Evolutionary conservation across 148 eudicot genomes (phyloP), one percentile per base, ranked within the genome.

Genomic region (Fallopia convolvulus): DNA sequence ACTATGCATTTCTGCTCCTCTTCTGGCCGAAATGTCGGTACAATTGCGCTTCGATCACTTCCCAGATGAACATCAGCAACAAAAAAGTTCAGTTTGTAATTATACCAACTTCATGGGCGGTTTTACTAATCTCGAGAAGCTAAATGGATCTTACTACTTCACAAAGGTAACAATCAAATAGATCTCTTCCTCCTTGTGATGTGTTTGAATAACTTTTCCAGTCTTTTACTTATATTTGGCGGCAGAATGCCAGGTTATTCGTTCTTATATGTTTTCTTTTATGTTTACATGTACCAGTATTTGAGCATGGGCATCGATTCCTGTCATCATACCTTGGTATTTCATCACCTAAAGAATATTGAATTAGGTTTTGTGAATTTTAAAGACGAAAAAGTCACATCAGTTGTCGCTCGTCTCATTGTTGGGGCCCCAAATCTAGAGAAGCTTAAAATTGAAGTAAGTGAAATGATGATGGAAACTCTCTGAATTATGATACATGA

Each of bases 351-450:
- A 70, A 92, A 89, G 81, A 53, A 80, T 48, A 58, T 58, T 9
- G 32, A 23, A 8, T 23, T 58, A 58, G 0, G 8, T 8, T 0
- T 8, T 1, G 65, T 20, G 60, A 18, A 17, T 53, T 53, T 53
- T 17, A 1, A 17, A 53, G 97, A 94, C 83, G 78, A 83, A 84
- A 89, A 92, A 78, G 96, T 90, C 84, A 87, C 89, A 52, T 50
- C 82, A 75, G 97, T 88, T 70, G 84, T 90, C 82, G 92, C 89
- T 80, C 94, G 85, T 68, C 84, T 94, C 84, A 88, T 94, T 76
- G 76, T 83, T 79, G 88, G 46, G 1, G 46, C 46, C 46, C 46
- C 46, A 6, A 42, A 42, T 42, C 46, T 42, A 9, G 9, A 42
- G 2, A 42, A 42, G 46, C 46, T 42, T 42, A 42, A 1, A 42